A percentile compares a stretch with the other conserved stretches of the same genome.
phyloP scores from a whole-genome alignment of 176 grass and related monocot species.

The Juncus effusus region DNA sequence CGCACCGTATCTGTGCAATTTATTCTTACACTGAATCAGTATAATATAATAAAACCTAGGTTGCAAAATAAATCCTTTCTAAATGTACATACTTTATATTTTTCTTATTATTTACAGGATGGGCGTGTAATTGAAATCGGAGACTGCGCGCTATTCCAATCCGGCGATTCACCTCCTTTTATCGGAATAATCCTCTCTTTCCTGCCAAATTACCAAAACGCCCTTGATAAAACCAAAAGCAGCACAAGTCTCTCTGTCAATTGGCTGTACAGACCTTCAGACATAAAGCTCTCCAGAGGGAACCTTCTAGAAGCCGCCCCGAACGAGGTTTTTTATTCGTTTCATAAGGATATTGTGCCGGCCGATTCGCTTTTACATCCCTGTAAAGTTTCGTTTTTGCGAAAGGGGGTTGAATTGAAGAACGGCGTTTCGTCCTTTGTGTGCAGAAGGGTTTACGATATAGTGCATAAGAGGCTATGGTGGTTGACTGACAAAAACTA shows the following conservation, averaged over 20 bases:
- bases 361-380: conserved; percentile 69
- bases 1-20: too few relatives aligned
- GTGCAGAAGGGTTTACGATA: conserved; percentile 77
- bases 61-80: neutral
- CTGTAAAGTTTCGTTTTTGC: conserved; percentile 81
- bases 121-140: conserved; percentile 62
- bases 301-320: conserved; percentile 50
- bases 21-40: too few relatives aligned
- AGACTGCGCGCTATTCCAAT: conserved; percentile 62
- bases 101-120: conserved; percentile 49
- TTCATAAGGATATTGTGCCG: conserved; percentile 67
- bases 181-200: conserved; percentile 81
- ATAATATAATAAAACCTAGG: too few relatives aligned
- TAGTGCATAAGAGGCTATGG: conserved; percentile 76
- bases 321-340: conserved; percentile 84
- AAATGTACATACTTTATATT: conserved; percentile 6
- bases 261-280: conserved; percentile 75
- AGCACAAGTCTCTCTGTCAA: conserved; percentile 57
- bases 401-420: conserved; percentile 57
- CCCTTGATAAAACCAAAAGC: conserved; percentile 27
- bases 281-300: conserved; percentile 66
- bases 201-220: conserved; percentile 20
- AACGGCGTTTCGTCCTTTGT: conserved; percentile 75
- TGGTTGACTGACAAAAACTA: conserved; percentile 73
- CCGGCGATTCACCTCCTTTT: conserved; percentile 57